phyloP scores from a whole-genome alignment of 1,139 yeast species.

The Debaryomyces coudertii region DNA sequence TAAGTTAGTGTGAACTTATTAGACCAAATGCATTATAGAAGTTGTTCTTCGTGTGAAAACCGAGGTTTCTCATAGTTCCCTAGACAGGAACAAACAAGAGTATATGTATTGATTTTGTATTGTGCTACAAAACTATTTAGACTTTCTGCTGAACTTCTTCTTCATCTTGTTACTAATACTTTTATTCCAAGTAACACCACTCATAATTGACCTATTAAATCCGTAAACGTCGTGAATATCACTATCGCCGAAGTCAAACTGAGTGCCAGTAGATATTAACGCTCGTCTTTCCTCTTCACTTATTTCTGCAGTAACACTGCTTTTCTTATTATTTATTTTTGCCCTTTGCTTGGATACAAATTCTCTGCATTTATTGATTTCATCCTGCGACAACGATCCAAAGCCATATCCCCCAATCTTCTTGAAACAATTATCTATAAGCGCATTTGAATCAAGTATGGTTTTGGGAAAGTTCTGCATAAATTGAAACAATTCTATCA shows the following conservation, averaged over 20 bases:
- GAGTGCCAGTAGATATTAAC: conserved; percentile 24
- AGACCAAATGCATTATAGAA: not conserved
- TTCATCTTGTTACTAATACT: conserved; percentile 55
- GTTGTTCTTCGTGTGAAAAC: not conserved
- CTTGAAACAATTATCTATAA: conserved; percentile 76
- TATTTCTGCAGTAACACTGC: conserved; percentile 35
- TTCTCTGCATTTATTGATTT: conserved; percentile 72
- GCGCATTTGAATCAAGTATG: conserved; percentile 66
- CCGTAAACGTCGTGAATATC: conserved; percentile 52
- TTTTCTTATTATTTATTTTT: conserved; percentile 45
- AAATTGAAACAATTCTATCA: conserved; percentile 83
- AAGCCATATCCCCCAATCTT: conserved; percentile 68
- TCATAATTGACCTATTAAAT: conserved; percentile 54
- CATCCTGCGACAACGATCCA: conserved; percentile 79
- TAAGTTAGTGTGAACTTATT: not conserved
- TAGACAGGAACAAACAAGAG: too few relatives aligned
- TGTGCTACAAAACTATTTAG: conserved; percentile 13
- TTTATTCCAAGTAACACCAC: conserved; percentile 61
- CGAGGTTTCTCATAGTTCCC: not conserved
- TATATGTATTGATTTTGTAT: not conserved
- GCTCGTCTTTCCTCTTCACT: conserved; percentile 46
- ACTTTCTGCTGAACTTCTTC: conserved; percentile 37
- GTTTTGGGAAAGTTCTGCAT: conserved; percentile 82
- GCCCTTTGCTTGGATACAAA: conserved; percentile 70
- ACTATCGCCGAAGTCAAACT: conserved; percentile 25